Base-by-base conservation (phyloP, 768 basidiomycete species). In the Termitomyces titanicus region DNA sequence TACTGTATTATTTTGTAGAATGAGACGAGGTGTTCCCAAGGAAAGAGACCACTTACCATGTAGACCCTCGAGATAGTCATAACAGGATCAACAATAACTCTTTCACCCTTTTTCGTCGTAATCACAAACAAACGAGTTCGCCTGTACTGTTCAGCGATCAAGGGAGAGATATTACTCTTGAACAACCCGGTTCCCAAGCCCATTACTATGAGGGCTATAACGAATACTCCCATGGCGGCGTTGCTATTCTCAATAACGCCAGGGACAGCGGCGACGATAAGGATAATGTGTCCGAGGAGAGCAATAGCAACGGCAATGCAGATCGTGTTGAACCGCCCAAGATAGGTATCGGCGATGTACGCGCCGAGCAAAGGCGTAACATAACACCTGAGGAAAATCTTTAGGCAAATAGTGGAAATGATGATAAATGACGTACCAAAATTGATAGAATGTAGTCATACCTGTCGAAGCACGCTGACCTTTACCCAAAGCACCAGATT, bases 101-200 rank as follows among this genome's bases (percentile, higher is more conserved):
- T 74, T 63, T 90, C 86, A 20, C 89, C 89, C 34, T 55, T 69
- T 45, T 71, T 75, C 1, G 74, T 79, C 9, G 74, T 78, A 3
- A 64, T 37, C 29, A 88, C 70, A 66, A 84, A 88, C 13, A 76
- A 72, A 57, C 74, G 76, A 11, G 78, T 82, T 45, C 76, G 73
- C 53, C 70, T 77, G 63, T 86, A 86, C 63, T 92, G 90, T 65
- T 92, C 90, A 7, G 90, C 90, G 22, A 92, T 77, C 60, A 92
- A 73, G 2, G 89, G 89, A 0, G 84, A 86, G 58, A 92, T 84
- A 66, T 89, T 91, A 2, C 84, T 70, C 70, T 92, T 90, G 79
- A 91, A 88, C 22, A 84, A 72, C 7, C 88, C 88, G 10, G 88
- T 80, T 17, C 88, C 78, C 8, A 78, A 62, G 10, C 81, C 81